Evolutionary conservation across 2,329 filamentous ascomycete genomes (phyloP).

Genomic region (Fusarium redolens): DNA sequence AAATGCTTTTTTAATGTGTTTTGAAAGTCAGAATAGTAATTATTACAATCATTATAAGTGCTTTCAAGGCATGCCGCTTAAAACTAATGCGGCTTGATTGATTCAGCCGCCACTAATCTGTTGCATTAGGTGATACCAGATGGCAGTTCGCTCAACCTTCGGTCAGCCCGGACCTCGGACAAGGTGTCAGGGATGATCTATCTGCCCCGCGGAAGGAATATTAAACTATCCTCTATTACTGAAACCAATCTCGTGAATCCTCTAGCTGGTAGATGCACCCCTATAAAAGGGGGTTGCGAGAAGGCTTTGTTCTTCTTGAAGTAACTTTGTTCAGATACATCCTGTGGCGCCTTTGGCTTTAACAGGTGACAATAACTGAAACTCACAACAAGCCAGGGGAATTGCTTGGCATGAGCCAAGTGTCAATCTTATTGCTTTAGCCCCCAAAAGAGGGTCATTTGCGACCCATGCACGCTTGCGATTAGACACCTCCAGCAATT

Average conservation of each 20-base stretch:
- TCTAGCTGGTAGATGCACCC: neutral
- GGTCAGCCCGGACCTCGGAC: neutral
- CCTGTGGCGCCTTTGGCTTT: neutral
- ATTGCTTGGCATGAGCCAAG: neutral
- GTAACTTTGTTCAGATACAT: neutral
- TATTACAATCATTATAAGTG: neutral
- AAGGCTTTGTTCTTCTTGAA: too few relatives aligned
- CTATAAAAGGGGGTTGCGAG: neutral
- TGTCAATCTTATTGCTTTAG: neutral
- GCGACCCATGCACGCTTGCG: neutral
- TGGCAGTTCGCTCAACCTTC: neutral
- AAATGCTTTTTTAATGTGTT: rapidly evolving
- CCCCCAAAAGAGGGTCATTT: neutral
- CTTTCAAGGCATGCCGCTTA: rapidly evolving
- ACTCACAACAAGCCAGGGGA: rapidly evolving
- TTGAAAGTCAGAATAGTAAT: rapidly evolving
- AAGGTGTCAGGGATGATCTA: neutral
- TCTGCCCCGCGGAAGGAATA: neutral
- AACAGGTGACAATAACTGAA: neutral
- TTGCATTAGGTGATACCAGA: neutral
- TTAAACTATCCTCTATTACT: neutral
- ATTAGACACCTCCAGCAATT: neutral
- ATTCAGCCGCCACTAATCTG: neutral
- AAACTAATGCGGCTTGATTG: neutral
- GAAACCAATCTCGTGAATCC: neutral